Base-by-base conservation (phyloP, 805 yeast species). In the Sugiyamaella smithiae region DNA sequence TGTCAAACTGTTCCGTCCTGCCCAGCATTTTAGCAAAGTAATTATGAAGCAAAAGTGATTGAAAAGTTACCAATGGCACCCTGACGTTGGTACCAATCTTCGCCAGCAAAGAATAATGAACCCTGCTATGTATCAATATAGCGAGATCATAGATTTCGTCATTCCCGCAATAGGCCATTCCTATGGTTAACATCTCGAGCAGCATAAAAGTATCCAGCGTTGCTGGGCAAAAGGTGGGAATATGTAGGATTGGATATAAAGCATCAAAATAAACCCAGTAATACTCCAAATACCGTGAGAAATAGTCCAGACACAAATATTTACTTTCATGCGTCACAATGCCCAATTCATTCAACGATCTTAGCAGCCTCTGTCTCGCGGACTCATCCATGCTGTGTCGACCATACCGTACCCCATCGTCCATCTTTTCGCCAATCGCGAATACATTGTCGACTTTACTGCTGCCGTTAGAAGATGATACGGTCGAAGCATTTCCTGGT, bases 221-320 rank as follows among this genome's bases (percentile, higher is more conserved):
- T 6, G 51, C 46, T 1, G 67, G 54, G 41, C 47, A 40, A 43
- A 68, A 68, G 0, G 71, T 66, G 0, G 72, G 61, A 12, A 61
- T 57, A 53, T 73, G 77, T 9, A 73, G 59, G 8, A 73, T 62
- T 1, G 77, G 77, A 51, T 64, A 73, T 22, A 63, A 58, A 8
- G 66, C 54, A 52, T 64, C 67, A 48, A 71, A 71, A 37, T 62
- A 57, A 4, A 52, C 51, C 75, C 76, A 73, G 51, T 61, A 70
- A 7, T 57, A 57, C 8, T 56, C 52, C 7, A 68, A 43, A 48
- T 62, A 69, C 14, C 44, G 35, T 19, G 49, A 41, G 36, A 61
- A 40, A 7, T 51, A 43, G 9, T 47, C 33, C 9, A 55, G 42
- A 1, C 60, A 51, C 22, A 60, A 54, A n/a, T 55, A 47, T 5